Conservation (phyloP, 192 early-diverging fungal genomes). For the Coemansia sp. region DNA sequence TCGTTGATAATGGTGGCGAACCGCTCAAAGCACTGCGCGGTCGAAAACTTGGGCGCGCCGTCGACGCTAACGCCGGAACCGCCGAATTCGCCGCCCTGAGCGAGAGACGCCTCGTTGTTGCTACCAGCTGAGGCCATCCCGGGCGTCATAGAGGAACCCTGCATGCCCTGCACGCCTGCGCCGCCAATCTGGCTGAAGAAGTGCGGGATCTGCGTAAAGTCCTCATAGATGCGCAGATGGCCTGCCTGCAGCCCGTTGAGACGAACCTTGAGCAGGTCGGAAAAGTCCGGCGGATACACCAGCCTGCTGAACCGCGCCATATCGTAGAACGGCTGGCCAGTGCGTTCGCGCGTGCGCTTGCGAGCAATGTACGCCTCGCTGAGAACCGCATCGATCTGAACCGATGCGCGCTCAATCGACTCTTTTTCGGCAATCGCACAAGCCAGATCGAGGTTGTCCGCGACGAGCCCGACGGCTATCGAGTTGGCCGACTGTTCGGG, state of each 20-base stretch:
- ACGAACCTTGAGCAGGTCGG: slow-evolving; percentile 83
- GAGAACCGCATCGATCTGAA: slow-evolving; percentile 90
- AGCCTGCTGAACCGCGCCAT: slow-evolving; percentile 68
- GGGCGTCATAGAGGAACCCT: not conserved
- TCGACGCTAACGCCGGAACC: not conserved
- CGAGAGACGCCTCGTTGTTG: slow-evolving; percentile 7
- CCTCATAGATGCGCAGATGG: slow-evolving; percentile 85
- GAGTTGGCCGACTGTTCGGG: slow-evolving; percentile 65
- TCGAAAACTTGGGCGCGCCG: slow-evolving; percentile 14
- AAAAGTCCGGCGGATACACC: slow-evolving; percentile 81
- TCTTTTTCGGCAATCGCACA: slow-evolving; percentile 94
- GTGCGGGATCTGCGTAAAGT: slow-evolving; percentile 69
- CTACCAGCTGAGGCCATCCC: slow-evolving; percentile 1
- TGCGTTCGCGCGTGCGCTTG: slow-evolving; percentile 86
- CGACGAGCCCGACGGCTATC: slow-evolving; percentile 77
- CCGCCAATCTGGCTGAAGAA: slow-evolving; percentile 55
- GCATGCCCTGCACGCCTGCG: slow-evolving; percentile 12
- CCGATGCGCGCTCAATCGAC: slow-evolving; percentile 90
- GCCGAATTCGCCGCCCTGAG: slow-evolving; percentile 6
- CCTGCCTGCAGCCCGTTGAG: slow-evolving; percentile 72
- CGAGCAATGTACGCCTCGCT: slow-evolving; percentile 64
- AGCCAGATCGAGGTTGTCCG: slow-evolving; percentile 92
- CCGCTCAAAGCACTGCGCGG: slow-evolving; percentile 47
- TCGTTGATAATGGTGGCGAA: slow-evolving; percentile 64
- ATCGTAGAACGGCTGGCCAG: slow-evolving; percentile 89